A percentile compares a stretch with the other conserved stretches of the same genome.
Evolutionary conservation across 1,284 basidiomycete species (phyloP).

Genomic region (Mycosarcoma mackinlayi): DNA sequence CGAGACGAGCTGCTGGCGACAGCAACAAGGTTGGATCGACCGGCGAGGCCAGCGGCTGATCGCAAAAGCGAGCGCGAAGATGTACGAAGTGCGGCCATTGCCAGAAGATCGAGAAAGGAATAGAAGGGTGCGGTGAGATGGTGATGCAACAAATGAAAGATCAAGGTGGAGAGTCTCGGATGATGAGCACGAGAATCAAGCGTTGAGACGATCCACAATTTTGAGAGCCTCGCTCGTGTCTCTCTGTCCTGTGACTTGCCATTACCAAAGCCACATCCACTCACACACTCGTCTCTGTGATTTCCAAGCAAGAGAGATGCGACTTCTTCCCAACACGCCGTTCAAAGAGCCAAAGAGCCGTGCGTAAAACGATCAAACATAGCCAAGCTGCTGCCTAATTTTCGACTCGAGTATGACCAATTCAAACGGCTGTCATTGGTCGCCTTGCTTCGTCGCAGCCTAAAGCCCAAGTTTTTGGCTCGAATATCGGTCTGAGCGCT

Average conservation of each 20-base stretch:
- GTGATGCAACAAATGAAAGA: background rate
- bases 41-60: constrained; percentile 20
- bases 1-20: constrained; percentile 35
- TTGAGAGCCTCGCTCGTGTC: background rate
- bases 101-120: constrained; percentile 5
- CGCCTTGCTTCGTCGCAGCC: background rate
- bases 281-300: too few relatives aligned
- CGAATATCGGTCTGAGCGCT: constrained; percentile 2
- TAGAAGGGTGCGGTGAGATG: constrained; percentile 4
- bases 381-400: background rate
- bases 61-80: constrained; percentile 48
- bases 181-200: too few relatives aligned
- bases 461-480: background rate
- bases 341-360: constrained; percentile 10
- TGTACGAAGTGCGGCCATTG: constrained; percentile 48
- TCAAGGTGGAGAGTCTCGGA: constrained; percentile 12
- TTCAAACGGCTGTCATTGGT: constrained; percentile 49
- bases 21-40: constrained; percentile 27
- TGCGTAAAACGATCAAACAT: constrained; percentile 20
- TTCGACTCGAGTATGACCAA: constrained; percentile 30
- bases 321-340: constrained; percentile 8
- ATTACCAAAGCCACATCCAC: constrained; percentile 12
- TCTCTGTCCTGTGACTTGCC: background rate
- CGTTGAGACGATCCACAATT: background rate
- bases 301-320: background rate